These are phyloP conservation scores for Diaporthe ilicicola DNA, from an alignment of 2,329 filamentous ascomycete genomes.

Conservation along the genomic window DNA sequence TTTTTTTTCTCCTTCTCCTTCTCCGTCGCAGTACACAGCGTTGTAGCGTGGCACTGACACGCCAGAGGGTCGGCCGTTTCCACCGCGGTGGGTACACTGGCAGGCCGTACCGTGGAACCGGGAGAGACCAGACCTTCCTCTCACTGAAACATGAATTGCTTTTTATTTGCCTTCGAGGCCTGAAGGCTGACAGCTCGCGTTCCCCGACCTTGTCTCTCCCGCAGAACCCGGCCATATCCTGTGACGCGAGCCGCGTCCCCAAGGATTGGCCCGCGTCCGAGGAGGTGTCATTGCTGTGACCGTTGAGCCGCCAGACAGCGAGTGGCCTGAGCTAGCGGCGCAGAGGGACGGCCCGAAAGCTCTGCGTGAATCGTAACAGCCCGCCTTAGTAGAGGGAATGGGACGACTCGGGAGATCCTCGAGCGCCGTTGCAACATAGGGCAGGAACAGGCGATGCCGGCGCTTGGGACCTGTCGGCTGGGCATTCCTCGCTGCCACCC, in stretches of 20 bases:
- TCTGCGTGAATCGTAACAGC: not conserved
- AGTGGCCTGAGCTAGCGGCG: constrained; percentile 9
- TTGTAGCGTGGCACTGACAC: constrained; percentile 9
- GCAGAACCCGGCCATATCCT: not conserved
- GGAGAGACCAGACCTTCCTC: constrained; percentile 2
- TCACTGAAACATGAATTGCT: constrained; percentile 4
- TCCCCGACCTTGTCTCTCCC: constrained; percentile 1
- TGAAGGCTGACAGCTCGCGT: constrained; percentile 24
- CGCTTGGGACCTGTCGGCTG: constrained; percentile 4
- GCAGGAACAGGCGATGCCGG: not conserved
- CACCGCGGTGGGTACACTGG: constrained; percentile 1
- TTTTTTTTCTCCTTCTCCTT: too few relatives aligned
- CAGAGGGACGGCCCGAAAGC: constrained; percentile 21
- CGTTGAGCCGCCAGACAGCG: not conserved
- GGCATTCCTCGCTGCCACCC: not conserved
- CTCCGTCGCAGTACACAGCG: not conserved
- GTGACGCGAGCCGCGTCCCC: constrained; percentile 4
- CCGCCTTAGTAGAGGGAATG: not conserved
- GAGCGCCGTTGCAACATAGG: constrained; percentile 4
- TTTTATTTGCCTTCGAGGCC: constrained; percentile 5
- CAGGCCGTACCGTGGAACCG: constrained; percentile 18
- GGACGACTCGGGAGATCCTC: constrained; percentile 10
- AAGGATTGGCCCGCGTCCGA: constrained; percentile 23
- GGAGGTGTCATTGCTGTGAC: not conserved
- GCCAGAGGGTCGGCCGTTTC: not conserved